These are phyloP conservation scores for Xylaria sp. DNA, from an alignment of 2,329 filamentous ascomycete genomes.

Conservation along the genomic window DNA sequence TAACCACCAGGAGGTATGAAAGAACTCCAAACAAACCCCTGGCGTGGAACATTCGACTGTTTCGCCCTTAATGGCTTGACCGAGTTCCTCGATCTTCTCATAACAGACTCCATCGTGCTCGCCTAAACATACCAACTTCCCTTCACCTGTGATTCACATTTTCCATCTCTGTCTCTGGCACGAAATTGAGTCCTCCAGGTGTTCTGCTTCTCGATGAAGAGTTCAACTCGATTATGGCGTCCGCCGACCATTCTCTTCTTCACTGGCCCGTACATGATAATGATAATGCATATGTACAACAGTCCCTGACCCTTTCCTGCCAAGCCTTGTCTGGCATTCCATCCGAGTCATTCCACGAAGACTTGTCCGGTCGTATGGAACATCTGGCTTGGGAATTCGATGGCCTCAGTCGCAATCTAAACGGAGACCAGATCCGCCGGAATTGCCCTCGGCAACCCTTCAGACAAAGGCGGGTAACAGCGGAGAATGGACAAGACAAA, in stretches of 20 bases:
- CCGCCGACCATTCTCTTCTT: constrained; percentile 21
- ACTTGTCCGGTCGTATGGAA: neutral
- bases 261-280: neutral
- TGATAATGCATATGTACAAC: neutral
- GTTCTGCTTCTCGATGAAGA: constrained; percentile 24
- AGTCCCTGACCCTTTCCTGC: neutral
- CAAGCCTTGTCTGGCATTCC: constrained; percentile 6
- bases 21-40: neutral
- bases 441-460: constrained; percentile 13
- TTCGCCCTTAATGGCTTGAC: neutral
- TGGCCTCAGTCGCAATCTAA: constrained; percentile 11
- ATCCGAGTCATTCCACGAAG: constrained; percentile 5
- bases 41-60: neutral
- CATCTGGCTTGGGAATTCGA: constrained; percentile 12
- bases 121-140: too few species aligned
- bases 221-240: constrained; percentile 22
- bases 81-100: neutral
- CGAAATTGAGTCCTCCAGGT: constrained; percentile 23
- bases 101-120: neutral
- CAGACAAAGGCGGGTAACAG: neutral
- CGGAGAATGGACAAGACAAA: neutral
- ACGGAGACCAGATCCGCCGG: constrained; percentile 15
- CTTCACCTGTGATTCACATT: neutral
- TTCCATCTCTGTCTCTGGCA: constrained; percentile 4
- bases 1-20: neutral